phyloP scores from a whole-genome alignment of 1,139 yeast genomes.

The Yamadazyma atmosphaerica region DNA sequence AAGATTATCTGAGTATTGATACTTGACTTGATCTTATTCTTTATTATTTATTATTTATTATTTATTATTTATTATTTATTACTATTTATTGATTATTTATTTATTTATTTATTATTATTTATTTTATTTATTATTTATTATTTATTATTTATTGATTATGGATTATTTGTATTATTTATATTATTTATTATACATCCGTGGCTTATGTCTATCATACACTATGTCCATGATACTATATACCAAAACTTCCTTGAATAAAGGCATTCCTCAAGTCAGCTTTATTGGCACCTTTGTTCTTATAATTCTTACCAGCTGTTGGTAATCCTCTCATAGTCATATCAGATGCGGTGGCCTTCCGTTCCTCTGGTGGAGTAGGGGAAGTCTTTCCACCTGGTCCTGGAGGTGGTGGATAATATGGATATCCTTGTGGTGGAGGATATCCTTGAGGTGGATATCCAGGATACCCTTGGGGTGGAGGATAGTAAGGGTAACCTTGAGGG shows the following conservation, averaged over 20 bases:
- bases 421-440: constrained; percentile 19
- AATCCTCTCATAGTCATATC: constrained; percentile 39
- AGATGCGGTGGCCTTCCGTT: constrained; percentile 13
- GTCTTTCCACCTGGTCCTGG: background rate
- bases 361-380: constrained; percentile 6
- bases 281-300: constrained; percentile 36
- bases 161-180: constrained; percentile 4
- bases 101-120: constrained; percentile 9
- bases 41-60: constrained; percentile 7
- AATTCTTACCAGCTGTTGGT: constrained; percentile 35
- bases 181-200: constrained; percentile 11
- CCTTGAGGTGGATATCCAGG: constrained; percentile 13
- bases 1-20: constrained; percentile 67
- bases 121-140: constrained; percentile 8
- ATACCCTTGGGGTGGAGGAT: constrained; percentile 11
- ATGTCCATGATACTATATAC: constrained; percentile 25
- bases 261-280: constrained; percentile 46
- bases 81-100: constrained; percentile 3
- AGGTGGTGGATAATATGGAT: constrained; percentile 14
- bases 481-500: constrained; percentile 17
- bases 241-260: constrained; percentile 41
- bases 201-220: constrained; percentile 2
- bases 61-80: constrained; percentile 4
- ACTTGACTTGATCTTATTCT: constrained; percentile 2
- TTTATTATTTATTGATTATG: constrained; percentile 9